Percentiles rank a stretch among this genome's conserved stretches.
phyloP scores from a whole-genome alignment of 2,329 filamentous ascomycete genomes.

The Penicillium sp. region DNA sequence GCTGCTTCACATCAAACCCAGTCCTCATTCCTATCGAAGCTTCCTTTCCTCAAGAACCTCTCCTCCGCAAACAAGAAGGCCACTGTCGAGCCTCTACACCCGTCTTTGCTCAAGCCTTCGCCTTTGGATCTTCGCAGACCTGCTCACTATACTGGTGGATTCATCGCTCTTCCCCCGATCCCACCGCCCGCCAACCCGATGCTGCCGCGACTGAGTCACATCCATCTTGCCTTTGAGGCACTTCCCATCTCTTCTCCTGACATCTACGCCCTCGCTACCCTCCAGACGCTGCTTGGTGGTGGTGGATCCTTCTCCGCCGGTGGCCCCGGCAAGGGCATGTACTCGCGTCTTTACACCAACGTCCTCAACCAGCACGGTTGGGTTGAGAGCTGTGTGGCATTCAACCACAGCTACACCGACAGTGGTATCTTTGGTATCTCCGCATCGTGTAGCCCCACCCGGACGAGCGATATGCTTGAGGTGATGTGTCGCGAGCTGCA shows the following conservation, averaged over 20 bases:
- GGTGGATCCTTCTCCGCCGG: constrained; percentile 96
- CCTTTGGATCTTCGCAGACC: constrained; percentile 62
- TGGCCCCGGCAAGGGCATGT: constrained; percentile 98
- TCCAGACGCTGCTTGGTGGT: constrained; percentile 93
- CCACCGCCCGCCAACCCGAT: constrained; percentile 76
- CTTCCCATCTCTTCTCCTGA: constrained; percentile 86
- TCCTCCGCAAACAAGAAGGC: constrained; percentile 66
- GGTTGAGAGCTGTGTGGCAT: constrained; percentile 93
- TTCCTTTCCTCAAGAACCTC: constrained; percentile 88
- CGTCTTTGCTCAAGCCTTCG: constrained; percentile 46
- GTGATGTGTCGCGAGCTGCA: constrained; percentile 92
- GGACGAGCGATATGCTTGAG: constrained; percentile 82
- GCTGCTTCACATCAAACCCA: constrained; percentile 47
- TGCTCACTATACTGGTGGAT: constrained; percentile 90
- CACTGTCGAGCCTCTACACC: constrained; percentile 57
- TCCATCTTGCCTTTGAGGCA: constrained; percentile 94
- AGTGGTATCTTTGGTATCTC: constrained; percentile 94
- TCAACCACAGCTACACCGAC: constrained; percentile 98
- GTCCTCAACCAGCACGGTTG: constrained; percentile 96
- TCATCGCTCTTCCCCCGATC: constrained; percentile 79
- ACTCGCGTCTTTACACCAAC: constrained; percentile 95
- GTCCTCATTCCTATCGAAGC: constrained; percentile 73
- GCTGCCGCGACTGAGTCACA: constrained; percentile 80
- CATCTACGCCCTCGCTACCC: constrained; percentile 92
- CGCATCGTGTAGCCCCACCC: constrained; percentile 76